These are phyloP conservation scores for Mycena olivaceomarginata DNA, from an alignment of 768 basidiomycete species.

Conservation along the genomic window DNA sequence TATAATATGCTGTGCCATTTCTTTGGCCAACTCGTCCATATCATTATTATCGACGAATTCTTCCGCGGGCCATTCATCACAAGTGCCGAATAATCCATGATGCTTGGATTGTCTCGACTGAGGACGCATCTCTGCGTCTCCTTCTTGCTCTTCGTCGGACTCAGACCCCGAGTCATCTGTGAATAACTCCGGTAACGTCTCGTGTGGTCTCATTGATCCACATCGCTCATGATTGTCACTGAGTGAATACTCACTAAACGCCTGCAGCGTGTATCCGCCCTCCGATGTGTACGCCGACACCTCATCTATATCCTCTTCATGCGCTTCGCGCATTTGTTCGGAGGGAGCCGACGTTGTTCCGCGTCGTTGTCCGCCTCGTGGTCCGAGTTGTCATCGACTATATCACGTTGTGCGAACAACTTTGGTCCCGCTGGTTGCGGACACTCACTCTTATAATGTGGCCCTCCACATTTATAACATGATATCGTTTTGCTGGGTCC, in stretches of 20 bases:
- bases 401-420: not conserved
- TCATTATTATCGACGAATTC: not conserved
- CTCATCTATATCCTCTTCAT: not conserved
- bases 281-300: not conserved
- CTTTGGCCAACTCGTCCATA: not conserved
- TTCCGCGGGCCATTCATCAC: not conserved
- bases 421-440: not conserved
- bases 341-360: not conserved
- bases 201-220: not conserved
- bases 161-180: slow-evolving; percentile 26
- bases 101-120: not conserved
- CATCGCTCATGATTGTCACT: slow-evolving; percentile 2
- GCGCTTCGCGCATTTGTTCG: not conserved
- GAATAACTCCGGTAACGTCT: not conserved
- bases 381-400: slow-evolving; percentile 3
- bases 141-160: slow-evolving; percentile 51
- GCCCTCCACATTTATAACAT: no score
- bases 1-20: slow-evolving; percentile 4
- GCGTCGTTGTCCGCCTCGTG: not conserved
- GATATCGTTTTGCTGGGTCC: no score
- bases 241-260: not conserved
- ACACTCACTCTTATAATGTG: no score
- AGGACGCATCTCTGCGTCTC: slow-evolving; percentile 54
- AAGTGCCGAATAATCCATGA: not conserved
- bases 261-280: slow-evolving; percentile 2